phyloP scores from a whole-genome alignment of 2,329 filamentous ascomycete genomes.

The Dactylonectria macrodidyma region DNA sequence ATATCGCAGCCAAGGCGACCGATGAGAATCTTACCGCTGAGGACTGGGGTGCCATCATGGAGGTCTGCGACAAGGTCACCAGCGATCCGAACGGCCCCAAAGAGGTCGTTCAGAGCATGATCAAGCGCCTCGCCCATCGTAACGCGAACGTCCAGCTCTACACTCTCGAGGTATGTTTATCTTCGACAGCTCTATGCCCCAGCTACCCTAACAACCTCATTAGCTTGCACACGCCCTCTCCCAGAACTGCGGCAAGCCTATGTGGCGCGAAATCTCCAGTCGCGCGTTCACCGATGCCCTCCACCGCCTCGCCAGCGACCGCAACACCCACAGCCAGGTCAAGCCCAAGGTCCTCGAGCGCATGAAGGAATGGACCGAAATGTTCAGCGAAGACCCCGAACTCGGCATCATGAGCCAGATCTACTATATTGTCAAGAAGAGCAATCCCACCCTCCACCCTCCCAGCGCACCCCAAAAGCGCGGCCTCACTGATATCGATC shows the following conservation, averaged over 20 bases:
- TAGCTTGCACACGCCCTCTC: conserved; percentile 91
- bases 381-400: conserved; percentile 91
- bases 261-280: conserved; percentile 92
- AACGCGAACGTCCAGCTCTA: conserved; percentile 98
- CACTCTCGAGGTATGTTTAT: conserved; percentile 82
- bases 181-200: conserved; percentile 34
- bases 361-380: conserved; percentile 96
- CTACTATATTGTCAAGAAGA: conserved; percentile 86
- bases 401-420: conserved; percentile 98
- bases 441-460: conserved; percentile 90
- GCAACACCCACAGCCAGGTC: conserved; percentile 96
- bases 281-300: conserved; percentile 96
- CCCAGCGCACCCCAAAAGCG: conserved; percentile 96
- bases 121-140: conserved; percentile 91
- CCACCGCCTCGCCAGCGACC: conserved; percentile 89
- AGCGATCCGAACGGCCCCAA: conserved; percentile 75
- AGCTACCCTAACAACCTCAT: conserved; percentile 20
- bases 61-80: conserved; percentile 73
- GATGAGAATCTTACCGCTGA: conserved; percentile 97
- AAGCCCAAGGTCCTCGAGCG: conserved; percentile 97
- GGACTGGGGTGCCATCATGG: conserved; percentile 77
- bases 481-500: conserved; percentile 89
- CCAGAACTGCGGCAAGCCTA: conserved; percentile 89
- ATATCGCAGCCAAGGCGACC: conserved; percentile 78
- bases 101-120: conserved; percentile 90